phyloP scores from a whole-genome alignment of 2,329 filamentous ascomycete species.

The Talaromyces sp. region DNA sequence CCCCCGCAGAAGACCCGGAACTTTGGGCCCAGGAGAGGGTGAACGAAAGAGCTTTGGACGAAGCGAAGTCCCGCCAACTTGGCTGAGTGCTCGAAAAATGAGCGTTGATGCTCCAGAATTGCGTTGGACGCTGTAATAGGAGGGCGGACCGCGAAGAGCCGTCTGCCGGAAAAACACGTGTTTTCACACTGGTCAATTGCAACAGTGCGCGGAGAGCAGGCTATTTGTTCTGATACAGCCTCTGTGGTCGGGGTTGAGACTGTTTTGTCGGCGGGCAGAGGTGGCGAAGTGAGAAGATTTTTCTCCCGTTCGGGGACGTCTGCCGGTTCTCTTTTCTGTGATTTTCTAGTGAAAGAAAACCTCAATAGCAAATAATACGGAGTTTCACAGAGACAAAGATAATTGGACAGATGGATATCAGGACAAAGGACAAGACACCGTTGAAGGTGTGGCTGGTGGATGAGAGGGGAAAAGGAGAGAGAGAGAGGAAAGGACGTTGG shows the following conservation, averaged over 20 bases:
- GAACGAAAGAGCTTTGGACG: slow-evolving; percentile 67
- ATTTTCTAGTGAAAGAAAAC: background rate
- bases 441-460: background rate
- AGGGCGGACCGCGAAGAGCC: background rate
- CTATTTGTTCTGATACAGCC: background rate
- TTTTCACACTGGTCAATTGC: background rate
- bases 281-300: background rate
- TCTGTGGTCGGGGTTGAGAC: background rate
- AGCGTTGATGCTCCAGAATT: slow-evolving; percentile 40
- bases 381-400: background rate
- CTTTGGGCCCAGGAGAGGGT: slow-evolving; percentile 87
- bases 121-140: slow-evolving; percentile 11
- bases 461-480: background rate
- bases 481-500: background rate
- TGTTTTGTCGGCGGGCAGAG: background rate
- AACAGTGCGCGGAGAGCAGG: background rate
- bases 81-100: slow-evolving; percentile 54
- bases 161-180: background rate
- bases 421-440: background rate
- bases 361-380: background rate
- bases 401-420: background rate
- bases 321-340: background rate
- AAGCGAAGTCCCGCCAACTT: slow-evolving; percentile 88
- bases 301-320: background rate
- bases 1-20: slow-evolving; percentile 94